Evolutionary conservation across 169 alveolate genomes (phyloP).

Genomic region (Plasmodium yoelii): DNA sequence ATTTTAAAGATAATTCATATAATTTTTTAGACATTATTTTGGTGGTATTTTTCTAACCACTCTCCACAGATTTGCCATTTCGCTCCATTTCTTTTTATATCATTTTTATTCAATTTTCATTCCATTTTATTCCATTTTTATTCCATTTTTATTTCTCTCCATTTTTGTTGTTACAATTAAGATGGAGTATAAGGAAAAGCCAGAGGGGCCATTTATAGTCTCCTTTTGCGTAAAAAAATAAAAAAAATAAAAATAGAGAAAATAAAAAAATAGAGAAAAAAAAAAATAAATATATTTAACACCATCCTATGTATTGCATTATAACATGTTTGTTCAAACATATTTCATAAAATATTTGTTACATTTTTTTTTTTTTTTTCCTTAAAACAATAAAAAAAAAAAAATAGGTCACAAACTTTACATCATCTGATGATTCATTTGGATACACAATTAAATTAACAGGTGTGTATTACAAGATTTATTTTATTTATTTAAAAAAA

Average conservation of each 20-base stretch:
- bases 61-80: too few species aligned
- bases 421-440: conserved; percentile 24
- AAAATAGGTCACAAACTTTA: conserved; percentile 55
- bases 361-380: not conserved
- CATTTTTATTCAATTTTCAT: too few species aligned
- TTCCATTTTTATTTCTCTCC: conserved; percentile 1
- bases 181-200: conserved; percentile 73
- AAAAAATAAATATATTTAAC: not conserved
- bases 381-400: conserved; percentile 19
- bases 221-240: conserved; percentile 42
- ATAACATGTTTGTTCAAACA: not conserved
- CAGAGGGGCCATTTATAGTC: conserved; percentile 70
- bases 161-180: not conserved
- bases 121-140: too few species aligned
- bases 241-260: too few species aligned
- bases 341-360: not conserved
- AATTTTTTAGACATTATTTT: too few species aligned
- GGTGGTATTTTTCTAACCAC: too few species aligned
- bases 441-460: conserved; percentile 46
- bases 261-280: not conserved
- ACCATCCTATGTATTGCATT: not conserved
- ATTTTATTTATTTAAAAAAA: not conserved
- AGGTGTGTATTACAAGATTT: conserved; percentile 25
- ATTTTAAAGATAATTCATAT: too few species aligned
- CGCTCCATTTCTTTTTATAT: not conserved